Conservation (phyloP, 805 yeast species). For the Sungouiozyma intestinalis region DNA sequence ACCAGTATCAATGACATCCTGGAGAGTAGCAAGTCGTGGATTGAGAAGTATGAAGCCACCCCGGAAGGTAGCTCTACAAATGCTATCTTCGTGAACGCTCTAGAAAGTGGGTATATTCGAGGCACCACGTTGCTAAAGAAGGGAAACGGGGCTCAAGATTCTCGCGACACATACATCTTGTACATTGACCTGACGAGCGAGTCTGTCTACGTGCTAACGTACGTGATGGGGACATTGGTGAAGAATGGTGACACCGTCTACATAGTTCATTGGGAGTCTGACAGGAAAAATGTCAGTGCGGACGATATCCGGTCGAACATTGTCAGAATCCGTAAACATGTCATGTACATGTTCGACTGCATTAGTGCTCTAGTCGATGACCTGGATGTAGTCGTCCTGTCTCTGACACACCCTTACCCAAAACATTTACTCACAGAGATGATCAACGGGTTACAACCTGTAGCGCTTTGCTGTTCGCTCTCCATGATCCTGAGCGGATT, state of each 20-base stretch:
- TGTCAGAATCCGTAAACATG: slow-evolving; percentile 10
- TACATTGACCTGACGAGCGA: slow-evolving; percentile 81
- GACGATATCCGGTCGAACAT: slow-evolving; percentile 12
- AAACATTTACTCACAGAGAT: slow-evolving; percentile 31
- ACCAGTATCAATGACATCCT: slow-evolving; percentile 20
- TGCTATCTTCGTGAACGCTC: slow-evolving; percentile 20
- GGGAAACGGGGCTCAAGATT: slow-evolving; percentile 13
- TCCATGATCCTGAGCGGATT: slow-evolving; percentile 18
- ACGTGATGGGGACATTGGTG: slow-evolving; percentile 78
- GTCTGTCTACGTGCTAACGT: slow-evolving; percentile 72
- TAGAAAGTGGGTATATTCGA: slow-evolving; percentile 22
- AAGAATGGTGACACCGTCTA: slow-evolving; percentile 76
- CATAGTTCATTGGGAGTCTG: slow-evolving; percentile 36
- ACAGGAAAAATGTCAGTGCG: slow-evolving; percentile 2
- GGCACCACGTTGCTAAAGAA: slow-evolving; percentile 15
- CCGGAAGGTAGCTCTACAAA: slow-evolving; percentile 23
- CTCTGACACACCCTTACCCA: slow-evolving; percentile 31
- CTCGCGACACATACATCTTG: slow-evolving; percentile 38
- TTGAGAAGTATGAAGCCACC: slow-evolving; percentile 18
- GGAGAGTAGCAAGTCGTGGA: slow-evolving; percentile 26
- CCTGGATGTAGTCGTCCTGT: slow-evolving; percentile 25
- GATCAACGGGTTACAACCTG: slow-evolving; percentile 29
- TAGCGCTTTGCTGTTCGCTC: slow-evolving; percentile 21
- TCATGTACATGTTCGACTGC: slow-evolving; percentile 23
- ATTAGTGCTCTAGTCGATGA: slow-evolving; percentile 18